Percentiles rank a stretch among this genome's conserved stretches.
These are phyloP conservation scores for Kuraishia ogatae DNA, from an alignment of 805 yeast species.

Conservation along the genomic window DNA sequence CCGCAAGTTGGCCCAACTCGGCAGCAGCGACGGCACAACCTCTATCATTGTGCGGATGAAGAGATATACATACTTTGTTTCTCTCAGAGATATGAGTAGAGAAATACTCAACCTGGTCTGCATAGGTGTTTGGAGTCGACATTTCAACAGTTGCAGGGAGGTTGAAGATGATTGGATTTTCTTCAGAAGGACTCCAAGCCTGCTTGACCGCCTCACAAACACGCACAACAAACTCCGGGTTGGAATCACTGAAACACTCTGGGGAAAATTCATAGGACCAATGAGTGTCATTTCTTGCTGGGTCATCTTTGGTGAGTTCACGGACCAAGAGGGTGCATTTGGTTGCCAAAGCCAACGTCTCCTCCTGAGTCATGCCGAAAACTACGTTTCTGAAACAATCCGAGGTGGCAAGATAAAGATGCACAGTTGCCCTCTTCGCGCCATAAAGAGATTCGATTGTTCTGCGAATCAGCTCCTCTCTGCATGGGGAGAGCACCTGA, in stretches of 20 bases:
- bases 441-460: conserved; percentile 69
- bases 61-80: conserved; percentile 61
- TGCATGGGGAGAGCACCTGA: conserved; percentile 69
- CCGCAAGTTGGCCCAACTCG: conserved; percentile 71
- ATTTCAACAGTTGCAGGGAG: conserved; percentile 79
- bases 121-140: conserved; percentile 66
- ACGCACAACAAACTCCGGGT: conserved; percentile 63
- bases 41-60: conserved; percentile 74
- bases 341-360: conserved; percentile 60
- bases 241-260: conserved; percentile 70
- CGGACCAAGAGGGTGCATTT: conserved; percentile 62
- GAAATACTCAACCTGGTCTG: conserved; percentile 75
- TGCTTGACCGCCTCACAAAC: conserved; percentile 73
- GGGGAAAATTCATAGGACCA: conserved; percentile 77
- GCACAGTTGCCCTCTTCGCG: conserved; percentile 65
- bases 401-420: conserved; percentile 68
- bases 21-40: conserved; percentile 83
- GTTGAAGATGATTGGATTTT: conserved; percentile 68
- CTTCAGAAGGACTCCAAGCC: conserved; percentile 74
- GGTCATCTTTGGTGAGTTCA: conserved; percentile 69
- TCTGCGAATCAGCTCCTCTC: conserved; percentile 65
- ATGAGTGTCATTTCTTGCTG: conserved; percentile 47
- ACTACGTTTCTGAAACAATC: conserved; percentile 71
- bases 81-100: conserved; percentile 59
- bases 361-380: conserved; percentile 61